A percentile compares a stretch with the other conserved stretches of the same genome.
Evolutionary conservation across 305 asterid genomes (phyloP).

Genomic region (Rubia tinctorum): DNA sequence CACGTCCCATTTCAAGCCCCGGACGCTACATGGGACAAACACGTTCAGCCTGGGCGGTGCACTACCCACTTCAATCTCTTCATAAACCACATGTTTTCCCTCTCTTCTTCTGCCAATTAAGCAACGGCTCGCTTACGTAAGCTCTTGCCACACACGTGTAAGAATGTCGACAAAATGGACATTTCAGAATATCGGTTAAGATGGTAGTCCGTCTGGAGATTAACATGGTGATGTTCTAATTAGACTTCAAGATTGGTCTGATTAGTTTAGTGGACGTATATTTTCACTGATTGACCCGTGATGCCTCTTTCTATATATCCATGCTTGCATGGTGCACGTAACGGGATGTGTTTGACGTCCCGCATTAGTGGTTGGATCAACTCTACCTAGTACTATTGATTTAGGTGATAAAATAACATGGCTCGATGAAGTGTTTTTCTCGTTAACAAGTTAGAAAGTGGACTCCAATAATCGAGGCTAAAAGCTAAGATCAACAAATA

Average conservation of each 20-base stretch:
- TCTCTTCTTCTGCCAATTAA: neutral
- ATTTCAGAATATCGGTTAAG: too few species aligned
- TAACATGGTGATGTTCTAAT: too few species aligned
- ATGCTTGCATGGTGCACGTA: too few species aligned
- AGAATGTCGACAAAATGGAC: conserved; percentile 7
- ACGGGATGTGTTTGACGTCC: too few species aligned
- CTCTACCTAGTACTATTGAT: too few species aligned
- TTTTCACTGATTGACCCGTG: too few species aligned
- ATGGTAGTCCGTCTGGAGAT: too few species aligned
- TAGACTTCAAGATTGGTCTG: too few species aligned
- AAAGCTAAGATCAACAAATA: neutral
- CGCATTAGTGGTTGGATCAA: too few species aligned
- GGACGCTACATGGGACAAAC: conserved; percentile 13
- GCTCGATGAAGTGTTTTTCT: neutral
- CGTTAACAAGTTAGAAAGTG: conserved; percentile 10
- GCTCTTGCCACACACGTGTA: neutral
- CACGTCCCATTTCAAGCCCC: neutral
- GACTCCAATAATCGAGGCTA: neutral
- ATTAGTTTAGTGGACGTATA: too few species aligned
- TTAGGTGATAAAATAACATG: too few species aligned
- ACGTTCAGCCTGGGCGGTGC: neutral
- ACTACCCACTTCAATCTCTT: neutral
- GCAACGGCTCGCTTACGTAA: neutral
- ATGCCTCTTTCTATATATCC: too few species aligned
- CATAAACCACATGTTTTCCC: neutral